Conservation (phyloP, 1,284 basidiomycete species). For the Apiotrichum akiyoshidainum region DNA sequence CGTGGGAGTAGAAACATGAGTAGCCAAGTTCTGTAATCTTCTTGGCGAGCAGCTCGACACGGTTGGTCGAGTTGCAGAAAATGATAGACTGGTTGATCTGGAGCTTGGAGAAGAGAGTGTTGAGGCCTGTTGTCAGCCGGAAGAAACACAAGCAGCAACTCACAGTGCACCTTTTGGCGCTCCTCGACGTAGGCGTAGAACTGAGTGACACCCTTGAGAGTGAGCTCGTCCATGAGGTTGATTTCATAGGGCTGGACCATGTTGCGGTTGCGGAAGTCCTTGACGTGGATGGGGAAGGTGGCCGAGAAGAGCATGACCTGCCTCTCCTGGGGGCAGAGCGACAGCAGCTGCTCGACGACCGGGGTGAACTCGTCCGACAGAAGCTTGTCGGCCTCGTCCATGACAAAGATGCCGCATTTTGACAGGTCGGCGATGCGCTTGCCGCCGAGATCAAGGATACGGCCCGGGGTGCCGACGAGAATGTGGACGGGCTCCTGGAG, state of each 20-base stretch:
- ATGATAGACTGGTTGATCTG: conserved; percentile 99
- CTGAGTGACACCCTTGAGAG: conserved; percentile 96
- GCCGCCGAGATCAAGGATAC: conserved; percentile 90
- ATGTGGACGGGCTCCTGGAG: conserved; percentile 89
- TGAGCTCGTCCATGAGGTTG: conserved; percentile 99
- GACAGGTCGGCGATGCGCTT: conserved; percentile 92
- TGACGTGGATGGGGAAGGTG: conserved; percentile 98
- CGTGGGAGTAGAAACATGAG: conserved; percentile 99
- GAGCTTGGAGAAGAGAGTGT: conserved; percentile 56
- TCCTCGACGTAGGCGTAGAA: conserved; percentile 99
- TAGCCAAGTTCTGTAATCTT: conserved; percentile 99
- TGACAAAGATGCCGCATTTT: conserved; percentile 92
- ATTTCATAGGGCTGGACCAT: conserved; percentile 97
- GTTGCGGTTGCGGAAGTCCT: conserved; percentile 99
- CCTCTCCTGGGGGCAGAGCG: conserved; percentile 76
- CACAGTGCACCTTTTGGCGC: conserved; percentile 96
- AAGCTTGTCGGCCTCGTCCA: conserved; percentile 99
- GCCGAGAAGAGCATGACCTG: conserved; percentile 99
- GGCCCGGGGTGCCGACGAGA: conserved; percentile 93
- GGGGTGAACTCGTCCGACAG: conserved; percentile 96
- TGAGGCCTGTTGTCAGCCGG: conserved; percentile 22
- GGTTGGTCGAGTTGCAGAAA: conserved; percentile 99
- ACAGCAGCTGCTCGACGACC: conserved; percentile 93
- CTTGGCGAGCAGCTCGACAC: conserved; percentile 96
- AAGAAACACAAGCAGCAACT: background rate